phyloP scores from a whole-genome alignment of 345 rosid species.

The Cardamine chenopodiifolia region DNA sequence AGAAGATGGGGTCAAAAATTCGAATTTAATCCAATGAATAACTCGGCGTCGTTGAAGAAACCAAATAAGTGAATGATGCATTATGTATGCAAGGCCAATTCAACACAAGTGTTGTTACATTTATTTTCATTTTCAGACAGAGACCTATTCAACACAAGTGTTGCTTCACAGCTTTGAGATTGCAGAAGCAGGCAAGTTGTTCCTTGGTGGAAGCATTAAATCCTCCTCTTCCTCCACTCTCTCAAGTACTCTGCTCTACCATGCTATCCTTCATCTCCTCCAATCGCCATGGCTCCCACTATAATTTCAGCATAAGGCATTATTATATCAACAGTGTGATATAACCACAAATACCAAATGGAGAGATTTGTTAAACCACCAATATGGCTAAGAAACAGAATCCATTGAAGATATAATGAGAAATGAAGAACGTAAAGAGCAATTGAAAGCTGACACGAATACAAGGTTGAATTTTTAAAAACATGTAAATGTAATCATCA shows the following conservation, averaged over 20 bases:
- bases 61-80: slow-evolving; percentile 31
- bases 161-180: slow-evolving; percentile 65
- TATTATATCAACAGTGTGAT: slow-evolving; percentile 4
- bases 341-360: slow-evolving; percentile 15
- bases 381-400: slow-evolving; percentile 54
- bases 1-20: no score
- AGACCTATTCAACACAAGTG: slow-evolving; percentile 1
- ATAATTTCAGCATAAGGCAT: neutral
- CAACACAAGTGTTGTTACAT: slow-evolving; percentile 25
- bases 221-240: slow-evolving; percentile 65
- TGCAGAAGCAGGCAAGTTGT: slow-evolving; percentile 55
- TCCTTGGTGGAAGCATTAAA: slow-evolving; percentile 62
- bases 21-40: no score
- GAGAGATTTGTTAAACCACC: slow-evolving; percentile 39
- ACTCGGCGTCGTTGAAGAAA: no score
- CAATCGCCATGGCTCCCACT: slow-evolving; percentile 83
- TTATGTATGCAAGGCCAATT: slow-evolving; percentile 15
- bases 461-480: slow-evolving; percentile 1
- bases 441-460: slow-evolving; percentile 4
- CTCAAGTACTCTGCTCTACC: slow-evolving; percentile 67
- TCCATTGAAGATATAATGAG: slow-evolving; percentile 6
- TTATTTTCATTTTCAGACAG: no score
- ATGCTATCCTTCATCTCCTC: slow-evolving; percentile 55
- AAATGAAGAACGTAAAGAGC: slow-evolving; percentile 7
- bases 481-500: slow-evolving; percentile 3